A percentile compares a stretch with the other conserved stretches of the same genome.
Evolutionary conservation across 768 basidiomycete genomes (phyloP).

Genomic region (Phanerodontia chrysosporium): DNA sequence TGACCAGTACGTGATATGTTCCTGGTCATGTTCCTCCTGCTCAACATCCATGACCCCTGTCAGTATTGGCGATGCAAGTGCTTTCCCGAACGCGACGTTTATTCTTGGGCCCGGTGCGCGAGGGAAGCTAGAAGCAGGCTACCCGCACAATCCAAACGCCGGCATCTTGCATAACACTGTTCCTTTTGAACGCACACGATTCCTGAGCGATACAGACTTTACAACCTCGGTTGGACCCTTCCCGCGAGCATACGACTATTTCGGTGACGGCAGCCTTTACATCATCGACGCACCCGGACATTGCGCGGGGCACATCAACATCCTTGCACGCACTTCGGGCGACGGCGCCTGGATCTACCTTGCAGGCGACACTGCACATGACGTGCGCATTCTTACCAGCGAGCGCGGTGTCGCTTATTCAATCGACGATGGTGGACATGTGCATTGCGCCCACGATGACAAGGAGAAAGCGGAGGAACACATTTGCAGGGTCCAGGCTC

Average conservation of each 20-base stretch:
- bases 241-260: constrained; percentile 48
- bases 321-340: constrained; percentile 49
- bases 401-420: constrained; percentile 32
- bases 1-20: constrained; percentile 28
- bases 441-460: background rate
- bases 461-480: background rate
- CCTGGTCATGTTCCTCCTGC: no score
- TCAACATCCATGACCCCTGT: no score
- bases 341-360: constrained; percentile 54
- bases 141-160: constrained; percentile 35
- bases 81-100: constrained; percentile 44
- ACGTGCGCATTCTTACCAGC: constrained; percentile 47
- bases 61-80: constrained; percentile 41
- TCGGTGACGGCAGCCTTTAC: constrained; percentile 55
- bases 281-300: constrained; percentile 58
- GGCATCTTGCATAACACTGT: constrained; percentile 31
- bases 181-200: background rate
- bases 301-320: constrained; percentile 49
- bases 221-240: constrained; percentile 45
- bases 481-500: background rate
- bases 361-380: constrained; percentile 53
- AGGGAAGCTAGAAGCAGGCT: constrained; percentile 33
- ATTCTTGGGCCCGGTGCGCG: constrained; percentile 41
- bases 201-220: constrained; percentile 21
- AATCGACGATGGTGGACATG: constrained; percentile 22